Conservation (phyloP, 108 stramenopile genomes). For the Craspedostauros australis region DNA sequence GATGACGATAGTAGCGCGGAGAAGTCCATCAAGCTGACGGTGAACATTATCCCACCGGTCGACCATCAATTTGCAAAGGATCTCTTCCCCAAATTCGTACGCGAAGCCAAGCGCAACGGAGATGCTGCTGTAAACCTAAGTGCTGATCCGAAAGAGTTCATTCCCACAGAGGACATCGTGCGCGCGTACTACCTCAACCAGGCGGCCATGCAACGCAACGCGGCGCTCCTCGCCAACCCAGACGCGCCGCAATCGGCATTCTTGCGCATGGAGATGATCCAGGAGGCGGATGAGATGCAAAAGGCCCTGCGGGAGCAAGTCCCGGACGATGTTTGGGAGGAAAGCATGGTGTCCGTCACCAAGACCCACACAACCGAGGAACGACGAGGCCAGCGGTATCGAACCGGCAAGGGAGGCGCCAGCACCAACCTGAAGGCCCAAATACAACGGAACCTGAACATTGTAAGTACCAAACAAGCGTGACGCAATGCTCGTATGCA, state of each 20-base stretch:
- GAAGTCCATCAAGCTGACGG: conserved; percentile 28
- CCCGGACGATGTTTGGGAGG: conserved; percentile 19
- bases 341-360: conserved; percentile 7
- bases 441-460: conserved; percentile 65
- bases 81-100: conserved; percentile 34
- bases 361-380: conserved; percentile 5
- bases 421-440: conserved; percentile 40
- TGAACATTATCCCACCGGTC: conserved; percentile 71
- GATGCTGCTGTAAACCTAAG: not conserved
- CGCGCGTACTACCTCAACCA: conserved; percentile 65
- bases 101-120: conserved; percentile 4
- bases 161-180: conserved; percentile 57
- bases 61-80: conserved; percentile 63
- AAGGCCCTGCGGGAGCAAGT: conserved; percentile 37
- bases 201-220: conserved; percentile 41
- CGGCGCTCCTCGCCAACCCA: conserved; percentile 14
- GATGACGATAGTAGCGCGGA: conserved; percentile 36
- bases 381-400: conserved; percentile 30
- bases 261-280: conserved; percentile 31
- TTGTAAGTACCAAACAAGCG: conserved; percentile 38
- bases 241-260: conserved; percentile 13
- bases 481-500: not conserved
- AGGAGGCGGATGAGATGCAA: conserved; percentile 30
- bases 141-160: conserved; percentile 3
- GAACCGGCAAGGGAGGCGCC: conserved; percentile 46